These are phyloP conservation scores for Colletotrichum sp. DNA, from an alignment of 2,329 filamentous ascomycete genomes.

Conservation along the genomic window DNA sequence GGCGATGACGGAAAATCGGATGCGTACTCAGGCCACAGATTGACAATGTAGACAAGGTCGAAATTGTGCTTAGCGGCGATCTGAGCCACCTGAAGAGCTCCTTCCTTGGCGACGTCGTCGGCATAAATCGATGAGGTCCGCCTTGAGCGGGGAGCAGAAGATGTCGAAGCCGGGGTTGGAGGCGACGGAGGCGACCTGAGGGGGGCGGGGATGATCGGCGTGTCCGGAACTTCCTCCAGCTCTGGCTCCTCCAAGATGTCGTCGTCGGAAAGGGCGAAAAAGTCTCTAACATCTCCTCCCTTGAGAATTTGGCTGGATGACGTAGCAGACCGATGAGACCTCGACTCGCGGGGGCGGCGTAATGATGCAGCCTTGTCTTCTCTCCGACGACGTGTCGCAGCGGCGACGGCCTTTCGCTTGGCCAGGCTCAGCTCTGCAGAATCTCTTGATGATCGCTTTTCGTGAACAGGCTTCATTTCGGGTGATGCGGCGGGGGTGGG, in stretches of 20 bases:
- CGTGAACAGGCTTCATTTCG: conserved; percentile 31
- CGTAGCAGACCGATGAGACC: conserved; percentile 20
- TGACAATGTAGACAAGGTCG: conserved; percentile 64
- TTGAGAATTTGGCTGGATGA: conserved; percentile 26
- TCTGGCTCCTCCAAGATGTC: conserved; percentile 57
- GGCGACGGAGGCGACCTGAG: not conserved
- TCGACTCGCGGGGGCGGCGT: conserved; percentile 33
- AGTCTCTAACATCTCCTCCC: conserved; percentile 27
- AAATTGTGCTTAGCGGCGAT: conserved; percentile 63
- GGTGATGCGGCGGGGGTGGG: conserved; percentile 40
- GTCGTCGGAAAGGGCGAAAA: conserved; percentile 48
- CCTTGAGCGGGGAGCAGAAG: not conserved
- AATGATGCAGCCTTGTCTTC: conserved; percentile 24
- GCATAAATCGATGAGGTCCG: conserved; percentile 9
- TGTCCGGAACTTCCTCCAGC: not conserved
- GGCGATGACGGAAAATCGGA: conserved; percentile 14
- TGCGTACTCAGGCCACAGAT: conserved; percentile 54
- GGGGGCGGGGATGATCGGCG: not conserved
- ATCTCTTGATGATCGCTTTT: conserved; percentile 27
- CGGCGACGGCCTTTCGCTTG: conserved; percentile 11
- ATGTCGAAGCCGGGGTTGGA: conserved; percentile 11
- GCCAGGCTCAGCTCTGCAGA: conserved; percentile 10
- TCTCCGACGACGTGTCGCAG: conserved; percentile 11
- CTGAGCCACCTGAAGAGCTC: conserved; percentile 48
- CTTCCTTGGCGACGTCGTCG: conserved; percentile 23